Conservation (phyloP, 2,329 filamentous ascomycete genomes). For the Hypoxylon sp. region DNA sequence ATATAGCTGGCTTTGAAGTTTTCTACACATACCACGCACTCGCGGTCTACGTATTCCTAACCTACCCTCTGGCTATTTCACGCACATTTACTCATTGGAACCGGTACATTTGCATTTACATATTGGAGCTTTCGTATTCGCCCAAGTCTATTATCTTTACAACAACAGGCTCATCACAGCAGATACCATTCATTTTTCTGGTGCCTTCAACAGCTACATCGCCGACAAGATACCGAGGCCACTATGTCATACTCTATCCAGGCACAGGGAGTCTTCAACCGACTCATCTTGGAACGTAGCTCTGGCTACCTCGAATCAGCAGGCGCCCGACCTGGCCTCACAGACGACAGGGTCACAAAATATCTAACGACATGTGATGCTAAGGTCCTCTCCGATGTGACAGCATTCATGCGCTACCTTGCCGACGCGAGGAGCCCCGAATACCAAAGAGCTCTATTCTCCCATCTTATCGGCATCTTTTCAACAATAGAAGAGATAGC, state of each 20-base stretch:
- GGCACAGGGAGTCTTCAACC: neutral
- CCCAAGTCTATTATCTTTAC: no score
- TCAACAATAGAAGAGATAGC: neutral
- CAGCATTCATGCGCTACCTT: neutral
- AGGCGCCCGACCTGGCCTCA: neutral
- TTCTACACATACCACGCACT: no score
- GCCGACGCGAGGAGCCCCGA: neutral
- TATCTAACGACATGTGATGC: neutral
- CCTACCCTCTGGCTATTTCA: no score
- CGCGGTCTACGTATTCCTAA: no score
- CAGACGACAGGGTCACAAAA: neutral
- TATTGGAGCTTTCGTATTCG: no score
- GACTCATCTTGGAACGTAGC: neutral
- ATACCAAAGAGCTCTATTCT: neutral
- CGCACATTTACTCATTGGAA: no score
- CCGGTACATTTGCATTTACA: no score
- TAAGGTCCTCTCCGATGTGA: no score
- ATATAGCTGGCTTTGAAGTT: no score
- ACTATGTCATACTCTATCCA: slow-evolving; percentile 1
- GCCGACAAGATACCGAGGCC: neutral
- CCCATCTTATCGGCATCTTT: neutral
- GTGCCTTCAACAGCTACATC: neutral
- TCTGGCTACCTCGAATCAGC: neutral
- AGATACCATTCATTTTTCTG: no score
- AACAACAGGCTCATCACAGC: no score